A percentile compares a stretch with the other conserved stretches of the same genome.
These are phyloP conservation scores for Croton setiger DNA, from an alignment of 441 rosid genomes.

Conservation along the genomic window DNA sequence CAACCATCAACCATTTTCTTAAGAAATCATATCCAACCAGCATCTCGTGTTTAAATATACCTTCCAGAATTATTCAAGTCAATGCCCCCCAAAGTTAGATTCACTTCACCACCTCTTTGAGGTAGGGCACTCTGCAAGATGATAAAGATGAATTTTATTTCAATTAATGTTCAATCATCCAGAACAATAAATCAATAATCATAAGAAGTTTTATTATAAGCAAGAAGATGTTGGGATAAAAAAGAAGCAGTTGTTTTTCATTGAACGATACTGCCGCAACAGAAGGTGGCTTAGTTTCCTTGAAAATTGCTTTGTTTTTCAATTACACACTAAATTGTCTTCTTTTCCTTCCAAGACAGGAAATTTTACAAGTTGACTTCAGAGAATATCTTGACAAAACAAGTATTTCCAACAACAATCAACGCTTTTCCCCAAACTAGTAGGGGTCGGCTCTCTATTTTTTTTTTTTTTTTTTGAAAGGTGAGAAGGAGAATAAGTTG, in stretches of 20 bases:
- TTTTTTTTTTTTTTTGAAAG: too few relatives aligned
- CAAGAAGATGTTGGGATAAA: neutral
- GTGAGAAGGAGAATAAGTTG: too few relatives aligned
- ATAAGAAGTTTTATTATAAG: neutral
- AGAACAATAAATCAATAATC: neutral
- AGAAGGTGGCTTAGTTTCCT: neutral
- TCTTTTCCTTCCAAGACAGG: neutral
- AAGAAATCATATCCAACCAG: slow-evolving; percentile 16
- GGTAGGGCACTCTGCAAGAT: slow-evolving; percentile 75
- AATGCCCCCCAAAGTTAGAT: slow-evolving; percentile 92
- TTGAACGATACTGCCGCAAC: too few relatives aligned
- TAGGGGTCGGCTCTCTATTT: too few relatives aligned
- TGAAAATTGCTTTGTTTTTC: neutral
- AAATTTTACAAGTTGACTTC: neutral
- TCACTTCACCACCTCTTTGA: slow-evolving; percentile 93
- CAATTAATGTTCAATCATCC: slow-evolving; percentile 5
- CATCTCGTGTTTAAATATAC: slow-evolving; percentile 35
- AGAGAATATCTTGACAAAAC: neutral
- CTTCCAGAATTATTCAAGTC: slow-evolving; percentile 99
- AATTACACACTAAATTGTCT: neutral
- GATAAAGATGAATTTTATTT: slow-evolving; percentile 16
- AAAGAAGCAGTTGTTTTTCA: neutral
- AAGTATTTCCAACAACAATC: neutral
- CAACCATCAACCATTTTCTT: slow-evolving; percentile 26
- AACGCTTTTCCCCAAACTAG: too few relatives aligned